Conservation (phyloP, 352 stramenopile species). For the Plasmopara viticola region DNA sequence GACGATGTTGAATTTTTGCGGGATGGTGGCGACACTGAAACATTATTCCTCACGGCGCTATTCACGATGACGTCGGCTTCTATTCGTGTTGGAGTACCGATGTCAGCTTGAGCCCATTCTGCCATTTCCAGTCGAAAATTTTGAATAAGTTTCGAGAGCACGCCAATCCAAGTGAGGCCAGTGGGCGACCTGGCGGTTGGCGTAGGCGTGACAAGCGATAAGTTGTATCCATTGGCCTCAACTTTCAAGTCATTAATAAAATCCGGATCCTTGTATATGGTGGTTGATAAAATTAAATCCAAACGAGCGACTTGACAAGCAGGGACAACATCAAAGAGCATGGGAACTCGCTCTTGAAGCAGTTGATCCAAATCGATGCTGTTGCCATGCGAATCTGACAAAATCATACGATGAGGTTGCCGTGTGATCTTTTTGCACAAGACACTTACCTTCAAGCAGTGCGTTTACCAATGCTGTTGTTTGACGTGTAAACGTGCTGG, state of each 20-base stretch:
- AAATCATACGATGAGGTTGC: not conserved
- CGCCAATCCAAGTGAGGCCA: conserved; percentile 45
- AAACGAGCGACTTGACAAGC: conserved; percentile 28
- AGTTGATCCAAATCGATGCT: conserved; percentile 37
- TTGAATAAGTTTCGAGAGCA: conserved; percentile 54
- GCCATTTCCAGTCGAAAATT: conserved; percentile 32
- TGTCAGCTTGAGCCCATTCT: conserved; percentile 3
- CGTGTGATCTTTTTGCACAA: not conserved
- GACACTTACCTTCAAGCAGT: conserved; percentile 29
- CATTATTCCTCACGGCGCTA: not conserved
- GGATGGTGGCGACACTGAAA: not conserved
- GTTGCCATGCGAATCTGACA: conserved; percentile 23
- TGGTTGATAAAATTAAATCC: conserved; percentile 30
- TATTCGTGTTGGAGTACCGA: no score
- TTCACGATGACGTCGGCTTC: conserved; percentile 9
- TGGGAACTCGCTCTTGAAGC: conserved; percentile 30
- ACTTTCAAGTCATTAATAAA: conserved; percentile 53
- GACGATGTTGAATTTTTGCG: conserved; percentile 20
- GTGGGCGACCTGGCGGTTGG: conserved; percentile 15
- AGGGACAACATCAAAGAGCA: conserved; percentile 39
- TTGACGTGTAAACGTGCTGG: conserved; percentile 26
- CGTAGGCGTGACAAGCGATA: conserved; percentile 47
- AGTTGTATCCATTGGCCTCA: conserved; percentile 38
- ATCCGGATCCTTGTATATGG: conserved; percentile 30
- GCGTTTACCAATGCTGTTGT: conserved; percentile 25